phyloP scores from a whole-genome alignment of 768 basidiomycete species.

The Russula sp. region DNA sequence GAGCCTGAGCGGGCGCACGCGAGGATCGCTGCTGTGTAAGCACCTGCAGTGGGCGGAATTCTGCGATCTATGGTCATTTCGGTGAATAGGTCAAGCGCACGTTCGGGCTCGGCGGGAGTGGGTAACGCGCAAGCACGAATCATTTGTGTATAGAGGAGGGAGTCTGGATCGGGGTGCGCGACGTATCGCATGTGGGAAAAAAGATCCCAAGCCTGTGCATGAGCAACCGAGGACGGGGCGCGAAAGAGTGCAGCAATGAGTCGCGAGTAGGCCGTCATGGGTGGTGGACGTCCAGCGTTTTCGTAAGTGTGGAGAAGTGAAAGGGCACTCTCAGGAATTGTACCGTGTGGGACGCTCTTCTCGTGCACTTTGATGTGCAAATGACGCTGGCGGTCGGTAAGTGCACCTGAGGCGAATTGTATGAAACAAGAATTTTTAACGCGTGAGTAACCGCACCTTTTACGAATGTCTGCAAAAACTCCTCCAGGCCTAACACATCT shows the following conservation, averaged over 20 bases:
- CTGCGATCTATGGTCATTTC: slow-evolving; percentile 79
- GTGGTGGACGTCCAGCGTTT: slow-evolving; percentile 47
- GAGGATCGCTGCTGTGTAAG: slow-evolving; percentile 79
- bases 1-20: slow-evolving; percentile 66
- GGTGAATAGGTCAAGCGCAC: slow-evolving; percentile 86
- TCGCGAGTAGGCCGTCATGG: slow-evolving; percentile 68
- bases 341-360: slow-evolving; percentile 37
- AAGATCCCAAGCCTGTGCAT: slow-evolving; percentile 87
- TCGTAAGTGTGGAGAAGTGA: slow-evolving; percentile 69
- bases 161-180: slow-evolving; percentile 76
- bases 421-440: not conserved
- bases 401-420: slow-evolving; percentile 25
- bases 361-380: slow-evolving; percentile 68
- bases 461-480: slow-evolving; percentile 33
- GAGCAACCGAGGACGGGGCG: slow-evolving; percentile 37
- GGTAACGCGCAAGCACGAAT: slow-evolving; percentile 74
- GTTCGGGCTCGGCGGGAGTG: slow-evolving; percentile 71
- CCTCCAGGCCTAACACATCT: slow-evolving; percentile 33
- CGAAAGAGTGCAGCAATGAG: slow-evolving; percentile 54
- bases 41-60: slow-evolving; percentile 52
- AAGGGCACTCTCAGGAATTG: slow-evolving; percentile 57
- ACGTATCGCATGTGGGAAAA: slow-evolving; percentile 96
- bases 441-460: slow-evolving; percentile 32
- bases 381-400: slow-evolving; percentile 54
- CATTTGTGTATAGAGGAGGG: slow-evolving; percentile 72